phyloP scores from a whole-genome alignment of 2,329 filamentous ascomycete species.

The Nigrospora oryzae region DNA sequence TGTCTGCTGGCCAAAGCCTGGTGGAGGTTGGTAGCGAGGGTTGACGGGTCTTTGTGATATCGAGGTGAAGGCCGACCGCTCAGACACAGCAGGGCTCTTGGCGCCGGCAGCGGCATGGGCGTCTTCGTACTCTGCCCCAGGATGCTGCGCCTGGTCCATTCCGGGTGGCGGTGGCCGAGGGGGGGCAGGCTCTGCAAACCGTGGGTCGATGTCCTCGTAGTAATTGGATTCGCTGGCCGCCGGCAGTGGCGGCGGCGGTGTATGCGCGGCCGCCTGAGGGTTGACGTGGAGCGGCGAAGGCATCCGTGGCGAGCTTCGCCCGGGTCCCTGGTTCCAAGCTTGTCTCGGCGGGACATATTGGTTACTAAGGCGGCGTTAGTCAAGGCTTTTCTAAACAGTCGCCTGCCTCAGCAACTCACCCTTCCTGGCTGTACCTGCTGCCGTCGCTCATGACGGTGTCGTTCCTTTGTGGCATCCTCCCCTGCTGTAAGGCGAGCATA shows the following conservation, averaged over 20 bases:
- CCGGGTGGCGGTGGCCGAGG: slow-evolving; percentile 12
- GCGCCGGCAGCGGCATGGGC: slow-evolving; percentile 44
- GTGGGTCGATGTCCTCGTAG: slow-evolving; percentile 90
- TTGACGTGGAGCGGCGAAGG: slow-evolving; percentile 35
- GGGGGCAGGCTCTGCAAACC: slow-evolving; percentile 52
- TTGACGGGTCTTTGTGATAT: slow-evolving; percentile 85
- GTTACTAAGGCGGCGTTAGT: slow-evolving; percentile 21
- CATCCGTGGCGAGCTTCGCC: slow-evolving; percentile 33
- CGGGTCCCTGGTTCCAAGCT: slow-evolving; percentile 42
- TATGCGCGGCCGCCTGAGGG: slow-evolving; percentile 21
- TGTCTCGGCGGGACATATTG: slow-evolving; percentile 48
- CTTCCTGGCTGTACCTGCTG: slow-evolving; percentile 65
- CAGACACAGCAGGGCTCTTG: slow-evolving; percentile 68
- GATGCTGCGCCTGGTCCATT: slow-evolving; percentile 13
- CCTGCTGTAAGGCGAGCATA: slow-evolving; percentile 65
- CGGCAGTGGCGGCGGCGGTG: slow-evolving; percentile 23
- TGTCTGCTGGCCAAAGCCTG: slow-evolving; percentile 32
- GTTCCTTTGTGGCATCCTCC: slow-evolving; percentile 26
- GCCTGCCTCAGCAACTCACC: slow-evolving; percentile 46
- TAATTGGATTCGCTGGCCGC: slow-evolving; percentile 41
- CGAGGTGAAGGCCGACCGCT: slow-evolving; percentile 80
- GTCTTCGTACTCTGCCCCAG: slow-evolving; percentile 44
- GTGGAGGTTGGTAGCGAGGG: slow-evolving; percentile 50
- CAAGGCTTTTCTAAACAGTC: slow-evolving; percentile 6
- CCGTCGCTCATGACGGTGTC: slow-evolving; percentile 53